Conservation (phyloP, 352 stramenopile genomes). For the Elongisporangium undulatum region DNA sequence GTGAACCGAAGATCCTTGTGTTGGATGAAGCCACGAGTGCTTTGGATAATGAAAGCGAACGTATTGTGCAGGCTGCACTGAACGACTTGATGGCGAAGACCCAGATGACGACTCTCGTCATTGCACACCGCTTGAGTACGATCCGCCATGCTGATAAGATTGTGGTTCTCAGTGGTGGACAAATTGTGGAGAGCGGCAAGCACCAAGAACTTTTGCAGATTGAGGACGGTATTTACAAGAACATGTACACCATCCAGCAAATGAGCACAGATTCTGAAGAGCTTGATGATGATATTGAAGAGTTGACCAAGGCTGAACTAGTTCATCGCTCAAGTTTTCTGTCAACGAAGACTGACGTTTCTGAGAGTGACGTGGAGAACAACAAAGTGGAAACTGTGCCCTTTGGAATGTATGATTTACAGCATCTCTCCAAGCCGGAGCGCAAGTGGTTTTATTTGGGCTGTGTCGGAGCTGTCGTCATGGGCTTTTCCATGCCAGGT, state of each 20-base stretch:
- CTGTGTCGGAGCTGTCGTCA: slow-evolving; percentile 11
- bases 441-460: slow-evolving; percentile 16
- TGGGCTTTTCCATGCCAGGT: slow-evolving; percentile 25
- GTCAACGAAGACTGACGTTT: slow-evolving; percentile 15
- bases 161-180: slow-evolving; percentile 23
- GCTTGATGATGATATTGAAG: no score
- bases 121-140: slow-evolving; percentile 47
- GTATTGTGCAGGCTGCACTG: slow-evolving; percentile 26
- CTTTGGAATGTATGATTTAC: slow-evolving; percentile 8
- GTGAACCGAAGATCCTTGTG: slow-evolving; percentile 37
- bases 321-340: no score
- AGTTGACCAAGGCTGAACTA: no score
- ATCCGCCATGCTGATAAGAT: slow-evolving; percentile 46
- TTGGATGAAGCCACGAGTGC: slow-evolving; percentile 47
- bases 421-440: slow-evolving; percentile 7
- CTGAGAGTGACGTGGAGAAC: slow-evolving; percentile 11
- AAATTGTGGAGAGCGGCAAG: slow-evolving; percentile 28
- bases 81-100: slow-evolving; percentile 24
- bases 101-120: slow-evolving; percentile 56
- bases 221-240: slow-evolving; percentile 73
- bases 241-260: slow-evolving; percentile 61
- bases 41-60: slow-evolving; percentile 28
- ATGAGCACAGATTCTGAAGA: no score
- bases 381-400: slow-evolving; percentile 14
- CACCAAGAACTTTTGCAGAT: slow-evolving; percentile 39